Evolutionary conservation across 192 early-diverging fungal genomes (phyloP).

Genomic region (Linnemannia schmuckeri): DNA sequence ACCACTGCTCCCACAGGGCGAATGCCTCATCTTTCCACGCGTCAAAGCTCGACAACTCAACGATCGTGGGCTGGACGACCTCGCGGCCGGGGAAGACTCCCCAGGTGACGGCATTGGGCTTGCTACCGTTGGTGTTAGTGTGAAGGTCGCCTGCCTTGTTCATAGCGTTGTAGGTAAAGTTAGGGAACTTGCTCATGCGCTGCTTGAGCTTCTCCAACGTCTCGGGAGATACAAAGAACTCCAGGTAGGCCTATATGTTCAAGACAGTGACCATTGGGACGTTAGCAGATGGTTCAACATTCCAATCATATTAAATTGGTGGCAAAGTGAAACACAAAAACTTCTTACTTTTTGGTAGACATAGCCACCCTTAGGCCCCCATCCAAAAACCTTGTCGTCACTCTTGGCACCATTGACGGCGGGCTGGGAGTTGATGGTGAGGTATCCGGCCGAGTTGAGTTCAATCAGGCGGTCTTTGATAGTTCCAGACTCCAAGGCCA

Average conservation of each 20-base stretch:
- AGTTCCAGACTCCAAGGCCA: constrained; percentile 81
- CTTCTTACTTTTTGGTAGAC: constrained; percentile 86
- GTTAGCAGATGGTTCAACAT: background rate
- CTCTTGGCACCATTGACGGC: constrained; percentile 91
- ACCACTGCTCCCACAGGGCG: constrained; percentile 93
- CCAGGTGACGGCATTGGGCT: constrained; percentile 97
- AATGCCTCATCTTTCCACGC: constrained; percentile 99
- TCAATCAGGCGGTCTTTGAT: constrained; percentile 78
- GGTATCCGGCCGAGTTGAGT: constrained; percentile 87
- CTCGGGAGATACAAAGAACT: constrained; percentile 91
- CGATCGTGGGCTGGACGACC: constrained; percentile 96
- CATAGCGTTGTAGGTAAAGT: constrained; percentile 91
- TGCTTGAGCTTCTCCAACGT: constrained; percentile 73
- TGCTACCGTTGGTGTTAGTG: constrained; percentile 85
- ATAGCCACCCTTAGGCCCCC: constrained; percentile 97
- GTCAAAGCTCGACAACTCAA: constrained; percentile 88
- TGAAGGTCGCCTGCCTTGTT: constrained; percentile 88
- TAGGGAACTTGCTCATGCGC: constrained; percentile 68
- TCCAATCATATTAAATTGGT: background rate
- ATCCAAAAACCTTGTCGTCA: constrained; percentile 84
- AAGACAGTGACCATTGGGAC: background rate
- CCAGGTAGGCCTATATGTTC: constrained; percentile 78
- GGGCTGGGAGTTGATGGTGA: constrained; percentile 97
- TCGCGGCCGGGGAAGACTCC: constrained; percentile 98
- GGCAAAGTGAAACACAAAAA: background rate